Conservation (phyloP, 345 rosid genomes). For the Psidium friedrichsthalianum region DNA sequence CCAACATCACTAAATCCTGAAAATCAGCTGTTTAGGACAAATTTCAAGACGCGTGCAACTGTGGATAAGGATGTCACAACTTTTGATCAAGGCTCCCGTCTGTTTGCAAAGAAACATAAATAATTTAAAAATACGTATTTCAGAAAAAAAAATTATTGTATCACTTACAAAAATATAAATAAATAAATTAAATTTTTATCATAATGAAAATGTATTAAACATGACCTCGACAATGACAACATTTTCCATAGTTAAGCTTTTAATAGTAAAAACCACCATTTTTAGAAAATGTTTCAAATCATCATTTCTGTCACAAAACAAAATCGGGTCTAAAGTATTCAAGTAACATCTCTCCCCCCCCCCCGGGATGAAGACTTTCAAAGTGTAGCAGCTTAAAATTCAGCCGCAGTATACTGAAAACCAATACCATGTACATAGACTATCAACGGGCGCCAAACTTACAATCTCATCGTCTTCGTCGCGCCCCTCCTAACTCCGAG, state of each 20-base stretch:
- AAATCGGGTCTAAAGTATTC: neutral
- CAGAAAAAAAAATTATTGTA: too few relatives aligned
- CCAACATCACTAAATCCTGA: neutral
- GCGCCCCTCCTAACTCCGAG: neutral
- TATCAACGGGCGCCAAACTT: neutral
- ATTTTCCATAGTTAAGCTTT: too few relatives aligned
- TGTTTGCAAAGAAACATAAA: too few relatives aligned
- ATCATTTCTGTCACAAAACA: too few relatives aligned
- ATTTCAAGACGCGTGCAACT: rapidly evolving
- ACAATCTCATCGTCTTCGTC: neutral
- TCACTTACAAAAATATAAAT: too few relatives aligned
- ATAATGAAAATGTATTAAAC: too few relatives aligned
- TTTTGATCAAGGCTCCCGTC: neutral
- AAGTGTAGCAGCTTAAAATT: neutral
- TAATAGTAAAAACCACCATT: too few relatives aligned
- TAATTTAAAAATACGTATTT: too few relatives aligned
- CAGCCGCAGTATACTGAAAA: neutral
- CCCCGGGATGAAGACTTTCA: neutral
- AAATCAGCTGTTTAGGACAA: neutral
- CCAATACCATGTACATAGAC: too few relatives aligned
- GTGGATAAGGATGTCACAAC: neutral
- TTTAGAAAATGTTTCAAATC: too few relatives aligned
- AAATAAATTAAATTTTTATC: too few relatives aligned
- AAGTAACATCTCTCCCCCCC: neutral
- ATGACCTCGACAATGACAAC: too few relatives aligned